Conservation (phyloP, 768 basidiomycete species). For the Obba rivulosa region DNA sequence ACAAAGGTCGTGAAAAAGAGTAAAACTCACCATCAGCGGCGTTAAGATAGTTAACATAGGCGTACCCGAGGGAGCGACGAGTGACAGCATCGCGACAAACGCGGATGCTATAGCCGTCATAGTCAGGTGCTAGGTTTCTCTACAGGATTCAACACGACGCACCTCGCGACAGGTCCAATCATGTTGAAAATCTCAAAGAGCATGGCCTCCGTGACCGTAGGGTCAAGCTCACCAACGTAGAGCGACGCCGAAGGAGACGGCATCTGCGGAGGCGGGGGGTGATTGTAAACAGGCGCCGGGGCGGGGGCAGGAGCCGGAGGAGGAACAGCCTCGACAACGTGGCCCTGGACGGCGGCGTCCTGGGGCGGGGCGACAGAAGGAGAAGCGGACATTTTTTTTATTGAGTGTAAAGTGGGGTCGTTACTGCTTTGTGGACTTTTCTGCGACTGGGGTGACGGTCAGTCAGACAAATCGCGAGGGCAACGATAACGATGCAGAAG, state of each 20-base stretch:
- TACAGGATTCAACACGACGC: slow-evolving; percentile 20
- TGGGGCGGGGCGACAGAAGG: slow-evolving; percentile 27
- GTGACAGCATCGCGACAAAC: slow-evolving; percentile 99
- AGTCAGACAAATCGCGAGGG: slow-evolving; percentile 14
- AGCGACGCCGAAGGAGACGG: slow-evolving; percentile 85
- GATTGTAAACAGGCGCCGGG: slow-evolving; percentile 50
- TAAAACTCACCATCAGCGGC: slow-evolving; percentile 72
- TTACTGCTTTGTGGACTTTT: slow-evolving; percentile 93
- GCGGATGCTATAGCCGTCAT: slow-evolving; percentile 65
- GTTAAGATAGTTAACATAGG: slow-evolving; percentile 99
- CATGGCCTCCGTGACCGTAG: slow-evolving; percentile 98
- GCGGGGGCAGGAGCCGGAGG: slow-evolving; percentile 38
- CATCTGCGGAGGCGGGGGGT: slow-evolving; percentile 45
- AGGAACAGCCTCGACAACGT: slow-evolving; percentile 47
- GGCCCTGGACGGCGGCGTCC: slow-evolving; percentile 22
- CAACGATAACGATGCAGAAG: slow-evolving; percentile 10
- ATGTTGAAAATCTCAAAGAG: slow-evolving; percentile 99
- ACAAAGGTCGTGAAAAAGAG: slow-evolving; percentile 4
- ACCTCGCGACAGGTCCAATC: slow-evolving; percentile 99
- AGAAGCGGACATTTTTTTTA: slow-evolving; percentile 34
- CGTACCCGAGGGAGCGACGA: slow-evolving; percentile 98
- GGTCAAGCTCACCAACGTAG: slow-evolving; percentile 98
- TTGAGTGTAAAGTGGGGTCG: slow-evolving; percentile 49
- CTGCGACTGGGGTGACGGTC: slow-evolving; percentile 41
- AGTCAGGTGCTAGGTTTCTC: slow-evolving; percentile 1